Conservation (phyloP, 2,329 filamentous ascomycete genomes). For the Byssothecium circinans region DNA sequence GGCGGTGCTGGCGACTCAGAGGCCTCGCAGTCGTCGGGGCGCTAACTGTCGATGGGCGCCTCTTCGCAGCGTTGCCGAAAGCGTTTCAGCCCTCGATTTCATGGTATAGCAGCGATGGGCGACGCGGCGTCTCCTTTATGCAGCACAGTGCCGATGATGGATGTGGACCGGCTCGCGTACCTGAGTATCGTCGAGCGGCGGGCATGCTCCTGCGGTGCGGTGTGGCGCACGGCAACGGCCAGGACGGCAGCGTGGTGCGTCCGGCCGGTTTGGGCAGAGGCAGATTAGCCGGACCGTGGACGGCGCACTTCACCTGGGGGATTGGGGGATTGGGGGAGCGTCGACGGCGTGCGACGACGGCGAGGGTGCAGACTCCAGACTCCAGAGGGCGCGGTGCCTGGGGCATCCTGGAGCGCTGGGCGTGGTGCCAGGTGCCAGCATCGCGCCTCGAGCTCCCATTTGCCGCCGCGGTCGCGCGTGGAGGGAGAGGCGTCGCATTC, state of each 20-base stretch:
- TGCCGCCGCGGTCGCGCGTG: constrained; percentile 30
- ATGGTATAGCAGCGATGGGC: constrained; percentile 18
- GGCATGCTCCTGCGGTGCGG: constrained; percentile 17
- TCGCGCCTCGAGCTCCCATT: constrained; percentile 35
- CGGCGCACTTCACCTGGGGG: too few species aligned
- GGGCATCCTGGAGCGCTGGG: background rate
- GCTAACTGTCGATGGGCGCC: constrained; percentile 38
- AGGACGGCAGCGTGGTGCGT: constrained; percentile 31
- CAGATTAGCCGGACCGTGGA: constrained; percentile 7
- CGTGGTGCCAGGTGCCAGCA: too few species aligned
- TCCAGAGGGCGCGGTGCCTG: too few species aligned
- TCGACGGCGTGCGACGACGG: constrained; percentile 5
- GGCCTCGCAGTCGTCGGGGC: constrained; percentile 33
- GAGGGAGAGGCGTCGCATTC: constrained; percentile 8
- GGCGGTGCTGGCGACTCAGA: constrained; percentile 35
- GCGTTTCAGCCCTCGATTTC: constrained; percentile 37
- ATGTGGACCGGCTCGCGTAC: constrained; percentile 37
- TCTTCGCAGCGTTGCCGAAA: constrained; percentile 35
- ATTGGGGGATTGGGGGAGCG: constrained; percentile 16
- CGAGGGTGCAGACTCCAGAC: constrained; percentile 6
- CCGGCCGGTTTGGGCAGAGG: constrained; percentile 8
- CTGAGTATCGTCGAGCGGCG: constrained; percentile 21
- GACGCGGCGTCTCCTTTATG: constrained; percentile 36
- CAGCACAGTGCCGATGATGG: constrained; percentile 31
- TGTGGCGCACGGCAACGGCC: constrained; percentile 36